A percentile compares a stretch with the other conserved stretches of the same genome.
phyloP scores from a whole-genome alignment of 768 basidiomycete species.

The Amanita subjunquillea region DNA sequence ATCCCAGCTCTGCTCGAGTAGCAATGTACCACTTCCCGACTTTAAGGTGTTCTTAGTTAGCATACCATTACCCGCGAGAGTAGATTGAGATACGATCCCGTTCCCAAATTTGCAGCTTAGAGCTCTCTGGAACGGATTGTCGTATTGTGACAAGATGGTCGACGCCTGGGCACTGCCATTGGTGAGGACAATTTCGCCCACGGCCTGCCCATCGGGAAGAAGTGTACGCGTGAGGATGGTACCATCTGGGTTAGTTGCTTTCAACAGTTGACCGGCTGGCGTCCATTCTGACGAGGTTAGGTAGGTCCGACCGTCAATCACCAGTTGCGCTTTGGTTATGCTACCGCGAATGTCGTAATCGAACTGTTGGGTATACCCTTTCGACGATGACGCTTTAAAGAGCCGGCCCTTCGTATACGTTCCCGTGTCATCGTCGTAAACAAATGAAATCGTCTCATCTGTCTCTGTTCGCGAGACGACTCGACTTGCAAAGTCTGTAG shows the following conservation, averaged over 20 bases:
- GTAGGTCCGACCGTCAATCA: background rate
- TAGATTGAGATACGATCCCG: no score
- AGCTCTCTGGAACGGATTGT: no score
- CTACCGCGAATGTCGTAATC: background rate
- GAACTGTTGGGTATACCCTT: background rate
- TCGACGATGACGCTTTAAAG: background rate
- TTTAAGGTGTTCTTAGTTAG: no score
- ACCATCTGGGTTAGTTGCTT: background rate
- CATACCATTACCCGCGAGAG: no score
- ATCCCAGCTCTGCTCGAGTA: no score
- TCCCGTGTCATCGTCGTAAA: background rate
- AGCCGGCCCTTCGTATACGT: background rate
- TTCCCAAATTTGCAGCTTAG: no score
- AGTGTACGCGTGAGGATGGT: background rate
- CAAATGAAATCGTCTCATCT: background rate
- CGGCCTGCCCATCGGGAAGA: no score
- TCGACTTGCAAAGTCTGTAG: background rate
- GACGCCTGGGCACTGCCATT: background rate
- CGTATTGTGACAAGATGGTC: background rate
- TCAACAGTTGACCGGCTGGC: background rate
- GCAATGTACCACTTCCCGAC: no score
- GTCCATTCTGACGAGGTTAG: background rate
- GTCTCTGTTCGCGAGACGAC: background rate
- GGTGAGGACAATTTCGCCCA: no score
- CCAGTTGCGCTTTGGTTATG: background rate